phyloP scores from a whole-genome alignment of 345 rosid genomes.

The Salix suchowensis region DNA sequence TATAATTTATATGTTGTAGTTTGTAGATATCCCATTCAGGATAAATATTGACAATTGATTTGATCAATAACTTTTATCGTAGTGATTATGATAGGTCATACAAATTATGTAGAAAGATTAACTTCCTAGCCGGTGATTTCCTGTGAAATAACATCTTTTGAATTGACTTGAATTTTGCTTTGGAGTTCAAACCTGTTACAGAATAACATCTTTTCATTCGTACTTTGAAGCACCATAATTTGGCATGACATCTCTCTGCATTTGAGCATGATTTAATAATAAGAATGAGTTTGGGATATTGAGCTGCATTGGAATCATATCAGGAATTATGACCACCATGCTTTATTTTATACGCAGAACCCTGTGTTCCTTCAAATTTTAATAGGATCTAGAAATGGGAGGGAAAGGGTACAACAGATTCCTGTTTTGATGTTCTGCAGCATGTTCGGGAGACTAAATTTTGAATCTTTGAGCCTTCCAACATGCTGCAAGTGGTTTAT shows the following conservation, averaged over 20 bases:
- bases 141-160: neutral
- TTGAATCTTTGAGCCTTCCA: neutral
- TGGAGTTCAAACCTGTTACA: neutral
- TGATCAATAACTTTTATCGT: neutral
- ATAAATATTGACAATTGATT: neutral
- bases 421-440: neutral
- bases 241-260: neutral
- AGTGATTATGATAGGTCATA: neutral
- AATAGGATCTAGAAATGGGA: neutral
- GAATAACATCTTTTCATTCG: neutral
- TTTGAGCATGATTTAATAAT: neutral
- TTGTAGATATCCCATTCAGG: neutral
- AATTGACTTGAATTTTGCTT: too few species aligned
- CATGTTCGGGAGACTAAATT: neutral
- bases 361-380: neutral
- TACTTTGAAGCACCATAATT: neutral
- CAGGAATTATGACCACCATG: neutral
- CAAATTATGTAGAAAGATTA: neutral
- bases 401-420: neutral
- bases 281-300: neutral
- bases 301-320: neutral
- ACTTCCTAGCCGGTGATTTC: neutral
- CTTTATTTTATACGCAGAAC: neutral
- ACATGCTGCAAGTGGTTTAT: neutral
- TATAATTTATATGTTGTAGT: neutral